Percentiles rank a stretch among this genome's conserved stretches.
phyloP scores from a whole-genome alignment of 2,329 filamentous ascomycete genomes.

The Coniochaeta pulveracea region DNA sequence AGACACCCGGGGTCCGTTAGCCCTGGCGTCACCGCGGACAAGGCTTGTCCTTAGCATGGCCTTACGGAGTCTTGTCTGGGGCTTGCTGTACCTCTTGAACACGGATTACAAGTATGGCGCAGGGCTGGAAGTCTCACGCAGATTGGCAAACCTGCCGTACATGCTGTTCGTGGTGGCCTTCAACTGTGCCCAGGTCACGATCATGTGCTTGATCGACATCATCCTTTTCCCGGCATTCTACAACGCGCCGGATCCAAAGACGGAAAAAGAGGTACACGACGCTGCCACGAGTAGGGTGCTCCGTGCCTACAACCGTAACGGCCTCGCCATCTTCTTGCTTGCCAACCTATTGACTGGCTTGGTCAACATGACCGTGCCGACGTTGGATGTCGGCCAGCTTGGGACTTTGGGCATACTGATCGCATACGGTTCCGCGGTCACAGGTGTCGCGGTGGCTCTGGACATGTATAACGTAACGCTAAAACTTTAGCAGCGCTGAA shows the following conservation, averaged over 20 bases:
- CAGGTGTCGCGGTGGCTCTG: constrained; percentile 54
- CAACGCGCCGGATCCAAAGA: constrained; percentile 38
- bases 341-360: constrained; percentile 84
- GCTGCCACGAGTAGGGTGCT: constrained; percentile 73
- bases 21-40: constrained; percentile 29
- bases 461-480: constrained; percentile 58
- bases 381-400: constrained; percentile 56
- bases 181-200: constrained; percentile 72
- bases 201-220: constrained; percentile 69
- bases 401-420: constrained; percentile 64
- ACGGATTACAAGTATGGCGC: constrained; percentile 61
- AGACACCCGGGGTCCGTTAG: constrained; percentile 24
- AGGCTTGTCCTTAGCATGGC: constrained; percentile 52
- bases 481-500: constrained; percentile 52
- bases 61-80: constrained; percentile 58
- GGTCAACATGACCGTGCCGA: constrained; percentile 79
- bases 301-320: constrained; percentile 78
- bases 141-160: constrained; percentile 88
- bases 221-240: constrained; percentile 66
- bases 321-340: constrained; percentile 71
- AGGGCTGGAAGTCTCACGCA: constrained; percentile 68
- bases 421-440: constrained; percentile 58
- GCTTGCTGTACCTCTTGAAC: constrained; percentile 54
- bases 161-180: constrained; percentile 87
- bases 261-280: constrained; percentile 53